Evolutionary conservation across 805 yeast species (phyloP), one percentile per base, ranked within the genome.

Genomic region (Hanseniaspora hatyaiensis): DNA sequence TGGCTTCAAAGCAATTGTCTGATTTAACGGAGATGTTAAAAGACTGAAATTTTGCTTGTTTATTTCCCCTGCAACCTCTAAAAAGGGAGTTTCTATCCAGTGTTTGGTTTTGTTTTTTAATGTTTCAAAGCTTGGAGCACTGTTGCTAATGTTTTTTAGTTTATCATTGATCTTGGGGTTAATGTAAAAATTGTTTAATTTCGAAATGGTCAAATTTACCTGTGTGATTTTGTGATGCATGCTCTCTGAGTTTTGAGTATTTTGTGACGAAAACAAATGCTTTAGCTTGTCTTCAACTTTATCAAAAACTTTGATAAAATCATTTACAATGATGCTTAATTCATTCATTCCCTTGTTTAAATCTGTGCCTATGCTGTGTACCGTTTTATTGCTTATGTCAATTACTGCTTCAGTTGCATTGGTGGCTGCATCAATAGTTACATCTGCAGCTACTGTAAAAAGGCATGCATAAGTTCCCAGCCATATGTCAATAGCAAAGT

Each of bases 391-490:
- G 2, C 86, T 82, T 18, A 70, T 63, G 3, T 60, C 59, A 6
- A 87, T 69, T 1, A 85, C 66, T 1, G 72, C 58, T 54, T 81
- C 83, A 0, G 94, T 78, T 0, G 85, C 74, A 57, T 83, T 81
- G 1, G 83, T 60, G 0, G 94, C 94, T 26, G 78, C 75, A 53
- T 76, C 77, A 1, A 79, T 80, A 0, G 83, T 72, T 3, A 88
- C 84, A 55, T 76, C 79, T 6, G 88, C 68, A 0, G 87, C 75
- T 4, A 92, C 79, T 0, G 82, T 75, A 12, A 86, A 60, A 12
- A 92, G 66, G 61, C 98, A 92, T 0, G 82, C 80, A 62, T 84
- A 85, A 0, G 97, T 92, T 0, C 96, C 97, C 2, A 87, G 61
- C 40, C 82, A 74, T 53, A 89, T 55, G 28, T 87, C 86, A 8